Evolutionary conservation across 805 yeast genomes (phyloP).

Genomic region (Hermanozyma aechmeae): DNA sequence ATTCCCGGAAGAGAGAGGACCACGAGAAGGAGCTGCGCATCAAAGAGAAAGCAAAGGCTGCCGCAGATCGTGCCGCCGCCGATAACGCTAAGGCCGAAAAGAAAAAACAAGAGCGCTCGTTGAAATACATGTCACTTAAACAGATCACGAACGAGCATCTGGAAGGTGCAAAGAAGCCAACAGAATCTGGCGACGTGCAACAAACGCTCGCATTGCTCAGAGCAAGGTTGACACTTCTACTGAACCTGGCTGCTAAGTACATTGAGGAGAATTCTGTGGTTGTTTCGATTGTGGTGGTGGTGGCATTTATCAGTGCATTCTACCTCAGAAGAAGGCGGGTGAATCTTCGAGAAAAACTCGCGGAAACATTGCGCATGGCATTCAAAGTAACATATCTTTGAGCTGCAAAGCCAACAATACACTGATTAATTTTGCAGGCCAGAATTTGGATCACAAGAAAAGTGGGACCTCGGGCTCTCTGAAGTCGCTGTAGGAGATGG

Average conservation of each 20-base stretch:
- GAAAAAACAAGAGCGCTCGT: constrained; percentile 12
- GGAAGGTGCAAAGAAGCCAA: constrained; percentile 3
- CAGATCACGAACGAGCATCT: constrained; percentile 15
- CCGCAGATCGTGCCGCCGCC: constrained; percentile 10
- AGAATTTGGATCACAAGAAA: no score
- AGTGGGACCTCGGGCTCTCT: no score
- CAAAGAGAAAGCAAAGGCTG: constrained; percentile 7
- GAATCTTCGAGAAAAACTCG: constrained; percentile 19
- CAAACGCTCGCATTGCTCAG: background rate
- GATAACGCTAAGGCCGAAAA: constrained; percentile 7
- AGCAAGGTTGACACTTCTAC: constrained; percentile 9
- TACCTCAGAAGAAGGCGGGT: constrained; percentile 15
- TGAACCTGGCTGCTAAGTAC: constrained; percentile 12
- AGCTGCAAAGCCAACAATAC: no score
- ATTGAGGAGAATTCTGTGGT: constrained; percentile 20
- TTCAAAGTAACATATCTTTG: constrained; percentile 32
- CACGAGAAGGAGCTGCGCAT: constrained; percentile 2
- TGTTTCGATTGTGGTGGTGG: constrained; percentile 13
- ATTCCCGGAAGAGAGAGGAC: constrained; percentile 2
- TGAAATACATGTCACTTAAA: constrained; percentile 21
- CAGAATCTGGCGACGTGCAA: background rate
- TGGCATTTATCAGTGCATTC: constrained; percentile 12
- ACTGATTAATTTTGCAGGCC: no score
- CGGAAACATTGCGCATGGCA: constrained; percentile 34
- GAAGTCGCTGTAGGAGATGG: no score